Evolutionary conservation across 768 basidiomycete species (phyloP), one percentile per base, ranked within the genome.

Genomic region (Suillus brevipes): DNA sequence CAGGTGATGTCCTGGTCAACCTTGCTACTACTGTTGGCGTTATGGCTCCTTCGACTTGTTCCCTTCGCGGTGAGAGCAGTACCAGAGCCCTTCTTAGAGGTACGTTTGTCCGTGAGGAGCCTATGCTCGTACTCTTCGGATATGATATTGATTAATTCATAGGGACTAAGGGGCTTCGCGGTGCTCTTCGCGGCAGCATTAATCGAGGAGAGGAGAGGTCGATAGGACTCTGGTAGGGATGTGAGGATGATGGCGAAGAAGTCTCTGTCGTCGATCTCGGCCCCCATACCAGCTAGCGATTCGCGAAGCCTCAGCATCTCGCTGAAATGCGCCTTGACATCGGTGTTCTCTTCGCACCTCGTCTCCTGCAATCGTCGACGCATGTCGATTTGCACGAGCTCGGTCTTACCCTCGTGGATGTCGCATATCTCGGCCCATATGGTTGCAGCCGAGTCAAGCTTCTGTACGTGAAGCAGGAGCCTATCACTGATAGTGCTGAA

Each of bases 361-460:
- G 40, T 34, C 12, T 72, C 64, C 31, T 73, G 69, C 9, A 77
- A 65, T 5, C 59, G 59, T 14, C 67, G 62, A 8, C 71, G 45
- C 1, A 76, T 63, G 65, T 74, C 71, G 8, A 73, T 68, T 25
- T 67, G 62, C 43, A 75, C 67, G 64, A 71, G 71, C 16, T 67
- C 55, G 0, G 67, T 66, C 42, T 70, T 70, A 3, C 57, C 62
- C 53, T 77, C 67, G 38, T 70, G 71, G 3, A 72, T 66, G 2
- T 37, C 57, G 14, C 53, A 18, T 2, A 75, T 40, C 12, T 65
- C 64, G 13, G 59, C 43, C 74, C 74, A 77, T 18, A 72, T 64
- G 20, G 50, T 37, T 31, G 18, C 23, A 3, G 68, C 68, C 0
- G n/a, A 45, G 34, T 37, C 10, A 10, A 42, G 16, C 8, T 34